Conservation (phyloP, 192 early-diverging fungal species). For the Backusella psychrophila region DNA sequence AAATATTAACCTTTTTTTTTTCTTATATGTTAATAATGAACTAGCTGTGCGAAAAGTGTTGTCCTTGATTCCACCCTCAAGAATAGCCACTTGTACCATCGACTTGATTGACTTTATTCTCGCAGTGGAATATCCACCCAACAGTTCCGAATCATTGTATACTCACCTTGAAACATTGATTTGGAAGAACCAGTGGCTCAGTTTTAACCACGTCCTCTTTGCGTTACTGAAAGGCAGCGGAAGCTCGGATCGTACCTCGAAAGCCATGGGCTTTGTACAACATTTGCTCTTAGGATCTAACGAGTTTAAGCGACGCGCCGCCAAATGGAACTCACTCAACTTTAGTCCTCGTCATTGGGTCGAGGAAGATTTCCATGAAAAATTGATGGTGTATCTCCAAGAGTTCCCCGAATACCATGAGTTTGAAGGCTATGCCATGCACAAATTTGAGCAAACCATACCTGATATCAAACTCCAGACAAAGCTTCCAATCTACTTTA, state of each 20-base stretch:
- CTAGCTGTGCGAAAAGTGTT: constrained; percentile 61
- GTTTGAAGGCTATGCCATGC: constrained; percentile 64
- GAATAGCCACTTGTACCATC: constrained; percentile 67
- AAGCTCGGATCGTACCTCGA: constrained; percentile 44
- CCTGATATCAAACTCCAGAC: constrained; percentile 55
- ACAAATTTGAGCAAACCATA: constrained; percentile 36
- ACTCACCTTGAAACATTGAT: constrained; percentile 63
- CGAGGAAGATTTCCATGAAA: constrained; percentile 65
- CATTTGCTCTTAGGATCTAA: constrained; percentile 53
- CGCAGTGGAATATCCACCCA: constrained; percentile 26
- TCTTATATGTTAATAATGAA: neutral
- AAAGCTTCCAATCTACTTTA: constrained; percentile 69
- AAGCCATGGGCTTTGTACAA: constrained; percentile 48
- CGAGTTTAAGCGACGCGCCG: constrained; percentile 49
- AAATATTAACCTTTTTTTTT: constrained; percentile 11
- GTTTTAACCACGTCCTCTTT: constrained; percentile 68
- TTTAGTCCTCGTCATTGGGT: constrained; percentile 70
- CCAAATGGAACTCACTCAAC: constrained; percentile 61
- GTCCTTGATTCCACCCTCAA: constrained; percentile 64
- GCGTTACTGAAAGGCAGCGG: constrained; percentile 63
- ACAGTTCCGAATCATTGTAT: constrained; percentile 12
- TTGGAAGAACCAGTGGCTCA: constrained; percentile 68
- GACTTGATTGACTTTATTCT: constrained; percentile 68
- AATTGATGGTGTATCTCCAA: constrained; percentile 58
- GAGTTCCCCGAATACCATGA: constrained; percentile 74